These are phyloP conservation scores for Hymenoscyphus fructigenus DNA, from an alignment of 2,329 filamentous ascomycete species.

Conservation along the genomic window DNA sequence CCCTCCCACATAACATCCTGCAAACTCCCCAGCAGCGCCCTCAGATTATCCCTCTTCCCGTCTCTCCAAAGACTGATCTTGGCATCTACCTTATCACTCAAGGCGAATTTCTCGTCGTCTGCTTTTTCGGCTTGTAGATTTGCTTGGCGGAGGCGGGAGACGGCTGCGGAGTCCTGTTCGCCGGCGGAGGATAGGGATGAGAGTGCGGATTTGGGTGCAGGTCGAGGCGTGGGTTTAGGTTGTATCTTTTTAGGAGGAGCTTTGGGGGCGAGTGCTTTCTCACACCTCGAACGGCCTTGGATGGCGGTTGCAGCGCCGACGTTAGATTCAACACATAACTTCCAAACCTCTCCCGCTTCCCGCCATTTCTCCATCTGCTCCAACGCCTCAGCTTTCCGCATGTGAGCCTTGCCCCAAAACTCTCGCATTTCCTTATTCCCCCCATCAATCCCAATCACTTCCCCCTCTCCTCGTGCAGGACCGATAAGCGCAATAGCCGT, in stretches of 20 bases:
- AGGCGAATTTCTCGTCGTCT: slow-evolving; percentile 89
- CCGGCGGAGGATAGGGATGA: slow-evolving; percentile 39
- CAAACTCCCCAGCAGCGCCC: slow-evolving; percentile 81
- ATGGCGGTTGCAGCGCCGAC: slow-evolving; percentile 83
- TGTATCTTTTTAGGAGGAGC: slow-evolving; percentile 48
- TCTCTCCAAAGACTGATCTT: slow-evolving; percentile 79
- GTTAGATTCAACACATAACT: slow-evolving; percentile 76
- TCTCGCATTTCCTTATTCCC: slow-evolving; percentile 84
- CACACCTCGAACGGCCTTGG: slow-evolving; percentile 84
- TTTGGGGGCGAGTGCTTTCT: slow-evolving; percentile 77
- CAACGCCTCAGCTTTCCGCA: slow-evolving; percentile 90
- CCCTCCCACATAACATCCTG: slow-evolving; percentile 89
- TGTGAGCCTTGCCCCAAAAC: slow-evolving; percentile 89
- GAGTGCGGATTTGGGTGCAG: slow-evolving; percentile 42
- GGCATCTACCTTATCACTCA: slow-evolving; percentile 82
- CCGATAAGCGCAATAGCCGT: slow-evolving; percentile 79
- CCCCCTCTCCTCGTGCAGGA: slow-evolving; percentile 71
- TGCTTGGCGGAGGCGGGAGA: slow-evolving; percentile 76
- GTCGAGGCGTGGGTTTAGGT: slow-evolving; percentile 42
- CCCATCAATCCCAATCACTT: slow-evolving; percentile 69
- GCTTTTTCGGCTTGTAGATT: slow-evolving; percentile 82
- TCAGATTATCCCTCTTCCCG: slow-evolving; percentile 88
- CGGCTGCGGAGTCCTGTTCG: slow-evolving; percentile 66
- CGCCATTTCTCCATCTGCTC: slow-evolving; percentile 94
- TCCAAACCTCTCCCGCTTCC: slow-evolving; percentile 81